Conservation (phyloP, 2,329 filamentous ascomycete species). For the Pezicula radicicola region DNA sequence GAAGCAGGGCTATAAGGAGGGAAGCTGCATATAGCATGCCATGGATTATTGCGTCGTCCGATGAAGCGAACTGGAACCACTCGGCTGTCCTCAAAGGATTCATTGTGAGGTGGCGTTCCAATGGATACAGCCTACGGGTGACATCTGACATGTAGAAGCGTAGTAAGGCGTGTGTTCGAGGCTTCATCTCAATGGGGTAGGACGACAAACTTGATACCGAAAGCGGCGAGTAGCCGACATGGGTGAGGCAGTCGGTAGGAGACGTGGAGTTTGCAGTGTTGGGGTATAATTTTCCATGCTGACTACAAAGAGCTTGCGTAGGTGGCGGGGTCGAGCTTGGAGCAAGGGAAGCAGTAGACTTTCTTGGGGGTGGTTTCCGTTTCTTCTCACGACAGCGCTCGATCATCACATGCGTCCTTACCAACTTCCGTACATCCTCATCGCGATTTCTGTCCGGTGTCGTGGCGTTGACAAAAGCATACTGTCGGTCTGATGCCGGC, state of each 20-base stretch:
- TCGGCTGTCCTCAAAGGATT: constrained; percentile 13
- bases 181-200: constrained; percentile 13
- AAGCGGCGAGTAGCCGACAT: constrained; percentile 1
- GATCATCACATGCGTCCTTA: constrained; percentile 17
- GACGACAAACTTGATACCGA: constrained; percentile 4
- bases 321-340: background rate
- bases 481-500: background rate
- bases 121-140: constrained; percentile 11
- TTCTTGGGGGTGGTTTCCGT: background rate
- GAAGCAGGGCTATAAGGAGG: constrained; percentile 12
- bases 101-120: constrained; percentile 6
- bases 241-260: background rate
- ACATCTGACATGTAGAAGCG: constrained; percentile 12
- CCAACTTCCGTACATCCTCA: constrained; percentile 8
- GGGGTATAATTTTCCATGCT: no score
- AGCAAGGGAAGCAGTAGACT: background rate
- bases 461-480: constrained; percentile 14
- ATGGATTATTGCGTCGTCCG: constrained; percentile 19
- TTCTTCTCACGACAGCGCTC: constrained; percentile 9
- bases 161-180: constrained; percentile 10
- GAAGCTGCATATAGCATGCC: constrained; percentile 18
- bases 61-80: constrained; percentile 19
- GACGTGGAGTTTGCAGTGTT: no score
- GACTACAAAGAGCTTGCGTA: background rate
- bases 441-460: constrained; percentile 6